These are phyloP conservation scores for Trichoderma sp. DNA, from an alignment of 2,329 filamentous ascomycete species.

Conservation along the genomic window DNA sequence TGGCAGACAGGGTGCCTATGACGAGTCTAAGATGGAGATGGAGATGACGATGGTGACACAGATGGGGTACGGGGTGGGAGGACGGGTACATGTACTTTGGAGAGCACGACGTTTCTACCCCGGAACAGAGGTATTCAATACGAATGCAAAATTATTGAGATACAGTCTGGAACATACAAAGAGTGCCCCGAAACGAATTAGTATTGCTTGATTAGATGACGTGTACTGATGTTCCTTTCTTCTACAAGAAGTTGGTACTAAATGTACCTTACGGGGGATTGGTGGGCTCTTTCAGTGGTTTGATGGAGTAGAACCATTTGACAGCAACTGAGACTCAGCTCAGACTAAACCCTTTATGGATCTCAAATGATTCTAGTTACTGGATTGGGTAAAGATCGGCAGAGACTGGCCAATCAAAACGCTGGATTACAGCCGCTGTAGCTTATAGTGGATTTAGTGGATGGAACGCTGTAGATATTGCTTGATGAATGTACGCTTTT, in stretches of 20 bases:
- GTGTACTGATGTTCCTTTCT: not conserved
- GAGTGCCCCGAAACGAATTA: not conserved
- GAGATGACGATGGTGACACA: not conserved
- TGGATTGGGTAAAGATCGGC: too few relatives aligned
- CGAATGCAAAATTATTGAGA: not conserved
- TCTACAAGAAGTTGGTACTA: not conserved
- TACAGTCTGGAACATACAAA: not conserved
- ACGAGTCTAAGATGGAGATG: not conserved
- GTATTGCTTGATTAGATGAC: not conserved
- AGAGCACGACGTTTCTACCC: fast-evolving
- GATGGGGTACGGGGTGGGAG: not conserved
- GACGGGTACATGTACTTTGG: not conserved
- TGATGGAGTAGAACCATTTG: too few relatives aligned
- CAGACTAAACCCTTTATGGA: too few relatives aligned
- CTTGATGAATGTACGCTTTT: too few relatives aligned
- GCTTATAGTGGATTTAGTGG: too few relatives aligned
- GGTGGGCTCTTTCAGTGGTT: too few relatives aligned
- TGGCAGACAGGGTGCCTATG: not conserved
- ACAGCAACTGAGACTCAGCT: too few relatives aligned
- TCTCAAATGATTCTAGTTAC: too few relatives aligned
- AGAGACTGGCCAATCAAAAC: too few relatives aligned
- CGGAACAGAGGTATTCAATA: not conserved
- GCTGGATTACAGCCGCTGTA: too few relatives aligned
- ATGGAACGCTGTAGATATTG: too few relatives aligned
- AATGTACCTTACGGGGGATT: too few relatives aligned